Conservation (phyloP, 1,284 basidiomycete genomes). For the Puccinia hordei region DNA sequence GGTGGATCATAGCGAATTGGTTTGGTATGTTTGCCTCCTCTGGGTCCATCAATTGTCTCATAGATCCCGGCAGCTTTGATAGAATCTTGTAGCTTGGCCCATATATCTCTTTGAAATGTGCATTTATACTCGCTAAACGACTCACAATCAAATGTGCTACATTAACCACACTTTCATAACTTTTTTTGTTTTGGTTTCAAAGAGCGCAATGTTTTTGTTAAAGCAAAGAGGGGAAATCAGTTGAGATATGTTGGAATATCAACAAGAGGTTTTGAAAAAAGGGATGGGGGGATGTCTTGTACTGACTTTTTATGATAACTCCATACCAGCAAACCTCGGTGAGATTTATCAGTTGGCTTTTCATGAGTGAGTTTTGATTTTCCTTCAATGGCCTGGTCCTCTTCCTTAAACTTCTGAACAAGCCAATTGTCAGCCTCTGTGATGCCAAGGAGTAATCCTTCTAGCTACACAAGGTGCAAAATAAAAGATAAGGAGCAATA, state of each 20-base stretch:
- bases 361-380: not conserved
- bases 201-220: not conserved
- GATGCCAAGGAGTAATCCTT: too few species aligned
- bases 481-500: too few species aligned
- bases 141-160: slow-evolving; percentile 33
- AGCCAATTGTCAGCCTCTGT: too few species aligned
- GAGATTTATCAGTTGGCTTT: slow-evolving; percentile 14
- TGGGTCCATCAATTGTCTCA: slow-evolving; percentile 4
- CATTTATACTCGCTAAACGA: slow-evolving; percentile 19
- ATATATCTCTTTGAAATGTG: slow-evolving; percentile 29
- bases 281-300: too few species aligned
- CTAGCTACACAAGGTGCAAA: too few species aligned
- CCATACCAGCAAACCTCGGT: slow-evolving; percentile 25
- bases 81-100: slow-evolving; percentile 27
- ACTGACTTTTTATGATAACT: slow-evolving; percentile 40
- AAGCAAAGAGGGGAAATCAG: not conserved
- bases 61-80: slow-evolving; percentile 20
- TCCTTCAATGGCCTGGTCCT: not conserved
- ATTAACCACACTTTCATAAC: slow-evolving; percentile 43
- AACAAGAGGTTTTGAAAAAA: not conserved
- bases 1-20: slow-evolving; percentile 23
- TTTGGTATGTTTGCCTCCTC: not conserved
- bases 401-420: slow-evolving; percentile 13
- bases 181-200: not conserved
- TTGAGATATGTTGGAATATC: too few species aligned